Conservation (phyloP, 345 rosid species). For the Trapa bicornis region DNA sequence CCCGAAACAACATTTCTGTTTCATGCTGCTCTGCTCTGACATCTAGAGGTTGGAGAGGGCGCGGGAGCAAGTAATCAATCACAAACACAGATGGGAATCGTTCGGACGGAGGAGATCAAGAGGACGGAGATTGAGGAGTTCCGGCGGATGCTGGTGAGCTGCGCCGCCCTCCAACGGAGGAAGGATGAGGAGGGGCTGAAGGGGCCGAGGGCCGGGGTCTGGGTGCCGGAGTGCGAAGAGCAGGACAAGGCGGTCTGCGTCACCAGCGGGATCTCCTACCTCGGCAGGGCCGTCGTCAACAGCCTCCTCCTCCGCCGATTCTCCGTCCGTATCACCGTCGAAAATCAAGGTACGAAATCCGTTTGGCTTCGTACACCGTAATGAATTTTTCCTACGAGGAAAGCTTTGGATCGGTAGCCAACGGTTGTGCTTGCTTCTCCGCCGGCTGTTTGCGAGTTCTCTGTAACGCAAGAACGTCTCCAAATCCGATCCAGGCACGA, state of each 20-base stretch:
- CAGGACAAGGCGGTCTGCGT: slow-evolving; percentile 42
- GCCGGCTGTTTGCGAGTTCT: no score
- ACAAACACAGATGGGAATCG: slow-evolving; percentile 23
- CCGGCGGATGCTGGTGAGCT: slow-evolving; percentile 28
- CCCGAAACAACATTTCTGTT: no score
- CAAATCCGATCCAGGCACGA: no score
- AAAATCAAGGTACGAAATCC: slow-evolving; percentile 29
- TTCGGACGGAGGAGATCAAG: slow-evolving; percentile 32
- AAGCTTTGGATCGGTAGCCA: not conserved
- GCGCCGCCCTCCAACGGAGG: slow-evolving; percentile 22
- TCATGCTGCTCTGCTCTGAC: no score
- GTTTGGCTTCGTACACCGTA: no score
- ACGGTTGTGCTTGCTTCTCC: no score
- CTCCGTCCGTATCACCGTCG: slow-evolving; percentile 56
- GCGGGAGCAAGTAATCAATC: no score
- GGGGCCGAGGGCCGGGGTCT: slow-evolving; percentile 2
- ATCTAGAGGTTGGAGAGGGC: no score
- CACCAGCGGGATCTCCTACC: slow-evolving; percentile 65
- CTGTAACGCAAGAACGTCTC: no score
- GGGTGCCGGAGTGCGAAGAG: slow-evolving; percentile 2
- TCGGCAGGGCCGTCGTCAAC: slow-evolving; percentile 57
- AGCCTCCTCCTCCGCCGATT: slow-evolving; percentile 49
- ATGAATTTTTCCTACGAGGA: no score
- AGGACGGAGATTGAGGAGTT: slow-evolving; percentile 40
- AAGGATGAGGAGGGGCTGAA: slow-evolving; percentile 25